A percentile compares a stretch with the other conserved stretches of the same genome.
phyloP scores from a whole-genome alignment of 2,329 filamentous ascomycete genomes.

The Plenodomus lindquistii region DNA sequence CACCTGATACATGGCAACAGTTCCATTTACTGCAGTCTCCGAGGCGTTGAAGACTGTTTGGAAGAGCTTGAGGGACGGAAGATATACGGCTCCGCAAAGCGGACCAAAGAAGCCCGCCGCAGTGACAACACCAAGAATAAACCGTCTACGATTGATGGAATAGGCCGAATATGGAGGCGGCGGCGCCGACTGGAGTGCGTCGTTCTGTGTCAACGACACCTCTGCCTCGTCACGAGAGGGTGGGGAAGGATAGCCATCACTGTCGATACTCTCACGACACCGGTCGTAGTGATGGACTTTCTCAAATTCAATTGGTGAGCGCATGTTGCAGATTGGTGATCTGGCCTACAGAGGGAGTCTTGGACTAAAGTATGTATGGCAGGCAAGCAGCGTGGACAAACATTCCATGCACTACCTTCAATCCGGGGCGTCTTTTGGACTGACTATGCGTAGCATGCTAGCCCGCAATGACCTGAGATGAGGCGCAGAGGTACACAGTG shows the following conservation, averaged over 20 bases:
- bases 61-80: conserved; percentile 48
- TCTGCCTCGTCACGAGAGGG: conserved; percentile 13
- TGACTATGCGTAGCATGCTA: conserved; percentile 12
- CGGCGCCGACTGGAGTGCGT: conserved; percentile 4
- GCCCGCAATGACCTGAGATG: conserved; percentile 6
- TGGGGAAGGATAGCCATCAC: conserved; percentile 20
- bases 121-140: conserved; percentile 48
- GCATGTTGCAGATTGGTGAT: conserved; percentile 16
- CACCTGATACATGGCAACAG: conserved; percentile 52
- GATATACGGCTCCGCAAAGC: conserved; percentile 51
- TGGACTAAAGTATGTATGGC: conserved; percentile 18
- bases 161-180: conserved; percentile 46
- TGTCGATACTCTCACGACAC: conserved; percentile 28
- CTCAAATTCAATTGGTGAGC: conserved; percentile 30
- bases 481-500: conserved; percentile 4
- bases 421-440: conserved; percentile 18
- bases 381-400: conserved; percentile 17
- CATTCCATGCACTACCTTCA: conserved; percentile 16
- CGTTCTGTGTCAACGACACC: conserved; percentile 11
- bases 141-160: conserved; percentile 37
- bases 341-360: conserved; percentile 3
- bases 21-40: conserved; percentile 47
- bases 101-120: conserved; percentile 50
- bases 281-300: conserved; percentile 24
- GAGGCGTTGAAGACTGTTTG: conserved; percentile 43